Evolutionary conservation across 2,329 filamentous ascomycete species (phyloP), one percentile per base, ranked within the genome.

Genomic region (Microcyclosporella mali): DNA sequence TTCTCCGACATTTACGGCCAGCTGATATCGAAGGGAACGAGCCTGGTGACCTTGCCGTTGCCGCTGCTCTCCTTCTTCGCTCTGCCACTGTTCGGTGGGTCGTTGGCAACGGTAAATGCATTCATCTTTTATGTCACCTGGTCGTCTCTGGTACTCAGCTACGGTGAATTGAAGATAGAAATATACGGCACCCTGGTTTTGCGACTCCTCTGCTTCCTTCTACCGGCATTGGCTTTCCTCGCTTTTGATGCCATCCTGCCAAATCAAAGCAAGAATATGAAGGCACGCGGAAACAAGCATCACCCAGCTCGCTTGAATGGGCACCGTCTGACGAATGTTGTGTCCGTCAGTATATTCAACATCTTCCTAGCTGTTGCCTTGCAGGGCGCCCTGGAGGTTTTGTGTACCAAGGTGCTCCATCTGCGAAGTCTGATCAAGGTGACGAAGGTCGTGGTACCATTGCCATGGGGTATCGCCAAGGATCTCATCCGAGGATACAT

Each of bases 51-150:
- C 1, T 44, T 63, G 3, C 62, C 62, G 6, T 56, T 72, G 31
- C 70, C 70, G 2, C 50, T 72, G 14, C 61, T 70, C n/a, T 69
- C 85, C 17, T 70, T 89, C 37, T 70, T 89, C 44, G 85, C 84
- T 1, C 72, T 90, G 29, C 85, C 85, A 1, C 75, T 87, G 50
- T 34, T 86, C 31, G 84, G 82, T 19, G 84, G 84, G 6, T 88
- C 84, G 70, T 82, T 72, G 32, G 90, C 88, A 1, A 88, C 82
- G 1, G 71, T 94, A 50, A 95, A 92, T 63, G 69, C 94, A 17
- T 70, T 94, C 49, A 89, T 94, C 70, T 92, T 95, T 66, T 90
- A 88, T 64, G 77, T 94, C 69, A 90, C 86, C 55, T 95, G 88
- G 88, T 80, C 81, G 4, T 90, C 86, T 0, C 74, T 95, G 25